Base-by-base conservation (phyloP, 331 rosid genomes). In the Cydonia oblonga region DNA sequence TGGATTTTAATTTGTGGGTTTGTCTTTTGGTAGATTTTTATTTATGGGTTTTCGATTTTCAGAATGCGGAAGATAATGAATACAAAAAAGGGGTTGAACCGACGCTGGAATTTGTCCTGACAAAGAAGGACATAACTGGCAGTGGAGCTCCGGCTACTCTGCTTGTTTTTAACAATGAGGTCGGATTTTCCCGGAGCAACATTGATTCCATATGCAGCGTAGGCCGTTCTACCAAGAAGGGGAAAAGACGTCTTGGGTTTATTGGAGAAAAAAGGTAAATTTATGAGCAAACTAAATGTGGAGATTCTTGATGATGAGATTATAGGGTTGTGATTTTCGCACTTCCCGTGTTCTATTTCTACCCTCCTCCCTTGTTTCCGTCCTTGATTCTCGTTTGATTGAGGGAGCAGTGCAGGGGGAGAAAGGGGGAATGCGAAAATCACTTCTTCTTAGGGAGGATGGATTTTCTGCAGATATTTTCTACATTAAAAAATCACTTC, bases 211-310 rank as follows among this genome's bases (percentile, higher is more conserved):
- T 78, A n/a, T 78, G 69, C 40, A 23, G 77, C 13, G 32, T 71
- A 1, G 73, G 81, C 14, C 60, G 69, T 9, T 78, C 81, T 7
- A 66, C 74, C 1, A 78, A 78, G 44, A 66, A 71, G 65, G 81
- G 77, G 5, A 72, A 66, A 38, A 56, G 73, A 29, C 53, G 20
- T 5, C 65, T 23, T 0, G 77, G 81, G 1, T 72, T 35, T 51
- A 78, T 78, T 28, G 81, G 81, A 19, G 77, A 78, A 29, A 78
- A 78, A 66, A n/a, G 69, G 77, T 72, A 20, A 2, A 4, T 40
- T 25, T 24, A 59, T 14, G 0, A 25, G 7, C 64, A 25, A 24
- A 25, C 19, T 16, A 11, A 5, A 23, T 13, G 25, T 22, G 12
- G 61, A 22, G 57, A 51, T 51, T 51, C 56, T 19, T 51, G 19